These are phyloP conservation scores for Puccinia hordei DNA, from an alignment of 1,284 basidiomycete species.

Conservation along the genomic window DNA sequence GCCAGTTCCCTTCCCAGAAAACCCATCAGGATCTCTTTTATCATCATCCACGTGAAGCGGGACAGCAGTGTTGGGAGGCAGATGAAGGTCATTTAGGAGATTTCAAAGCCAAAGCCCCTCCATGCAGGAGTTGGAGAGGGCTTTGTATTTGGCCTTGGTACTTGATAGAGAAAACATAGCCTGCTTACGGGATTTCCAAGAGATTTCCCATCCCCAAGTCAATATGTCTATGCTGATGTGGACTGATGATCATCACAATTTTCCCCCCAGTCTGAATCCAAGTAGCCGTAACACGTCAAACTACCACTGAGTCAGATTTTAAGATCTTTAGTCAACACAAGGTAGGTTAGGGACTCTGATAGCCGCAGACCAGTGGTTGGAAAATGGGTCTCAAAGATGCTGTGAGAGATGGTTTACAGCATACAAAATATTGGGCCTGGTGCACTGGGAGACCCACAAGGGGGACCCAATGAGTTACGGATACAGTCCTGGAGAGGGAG, in stretches of 20 bases:
- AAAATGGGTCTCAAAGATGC: not conserved
- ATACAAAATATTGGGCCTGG: not conserved
- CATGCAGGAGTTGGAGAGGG: no score
- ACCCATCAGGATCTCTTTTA: no score
- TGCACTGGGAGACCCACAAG: slow-evolving; percentile 9
- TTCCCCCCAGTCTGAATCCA: slow-evolving; percentile 7
- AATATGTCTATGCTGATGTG: not conserved
- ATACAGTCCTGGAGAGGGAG: not conserved
- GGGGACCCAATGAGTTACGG: not conserved
- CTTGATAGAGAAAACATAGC: slow-evolving; percentile 6
- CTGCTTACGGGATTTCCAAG: no score
- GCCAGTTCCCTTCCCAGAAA: no score
- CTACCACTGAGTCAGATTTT: not conserved
- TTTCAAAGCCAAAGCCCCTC: no score
- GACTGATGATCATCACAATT: not conserved
- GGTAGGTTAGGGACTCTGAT: not conserved
- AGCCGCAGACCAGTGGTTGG: not conserved
- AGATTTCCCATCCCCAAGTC: not conserved
- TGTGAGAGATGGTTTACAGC: not conserved
- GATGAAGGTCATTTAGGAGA: not conserved
- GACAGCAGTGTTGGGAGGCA: no score
- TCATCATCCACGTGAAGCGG: no score
- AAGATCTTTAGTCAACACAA: not conserved
- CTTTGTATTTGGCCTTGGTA: no score
- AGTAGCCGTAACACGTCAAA: not conserved